These are phyloP conservation scores for Penicillium silybi DNA, from an alignment of 495 filamentous ascomycete genomes.

Conservation along the genomic window DNA sequence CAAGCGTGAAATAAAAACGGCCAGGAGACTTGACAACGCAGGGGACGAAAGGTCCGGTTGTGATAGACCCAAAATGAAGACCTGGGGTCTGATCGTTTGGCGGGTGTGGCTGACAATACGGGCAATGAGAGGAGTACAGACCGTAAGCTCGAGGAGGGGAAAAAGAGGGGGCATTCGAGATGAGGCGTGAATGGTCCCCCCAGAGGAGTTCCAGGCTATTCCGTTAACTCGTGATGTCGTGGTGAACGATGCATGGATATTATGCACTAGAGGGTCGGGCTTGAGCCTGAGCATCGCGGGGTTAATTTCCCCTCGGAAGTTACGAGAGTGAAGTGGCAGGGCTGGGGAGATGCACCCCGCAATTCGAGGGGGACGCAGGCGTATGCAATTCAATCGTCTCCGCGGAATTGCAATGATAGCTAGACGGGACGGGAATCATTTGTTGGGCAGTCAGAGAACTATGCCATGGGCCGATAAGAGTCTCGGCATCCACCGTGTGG, in stretches of 20 bases:
- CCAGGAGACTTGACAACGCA: not conserved
- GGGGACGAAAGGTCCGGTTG: not conserved
- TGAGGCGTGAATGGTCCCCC: not conserved
- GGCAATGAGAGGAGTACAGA: not conserved
- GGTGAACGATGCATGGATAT: not conserved
- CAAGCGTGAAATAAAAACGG: slow-evolving; percentile 12
- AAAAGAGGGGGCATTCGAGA: not conserved
- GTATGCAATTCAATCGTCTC: slow-evolving; percentile 6
- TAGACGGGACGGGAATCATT: not conserved
- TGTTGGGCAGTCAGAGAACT: not conserved
- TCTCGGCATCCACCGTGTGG: slow-evolving; percentile 1
- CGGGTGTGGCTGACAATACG: slow-evolving; percentile 7
- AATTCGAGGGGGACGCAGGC: slow-evolving; percentile 6
- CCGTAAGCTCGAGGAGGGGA: not conserved
- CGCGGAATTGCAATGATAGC: not conserved
- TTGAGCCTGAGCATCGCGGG: slow-evolving; percentile 2
- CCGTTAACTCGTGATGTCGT: slow-evolving; percentile 1
- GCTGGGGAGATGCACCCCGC: slow-evolving; percentile 20
- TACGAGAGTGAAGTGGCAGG: slow-evolving; percentile 17
- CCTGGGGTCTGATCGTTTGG: not conserved
- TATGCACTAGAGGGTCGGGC: not conserved
- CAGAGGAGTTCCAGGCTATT: slow-evolving; percentile 5
- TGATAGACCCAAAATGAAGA: not conserved
- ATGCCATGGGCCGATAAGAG: not conserved
- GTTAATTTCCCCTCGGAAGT: not conserved